These are phyloP conservation scores for Microdochium trichocladiopsis DNA, from an alignment of 2,329 filamentous ascomycete genomes.

Conservation along the genomic window DNA sequence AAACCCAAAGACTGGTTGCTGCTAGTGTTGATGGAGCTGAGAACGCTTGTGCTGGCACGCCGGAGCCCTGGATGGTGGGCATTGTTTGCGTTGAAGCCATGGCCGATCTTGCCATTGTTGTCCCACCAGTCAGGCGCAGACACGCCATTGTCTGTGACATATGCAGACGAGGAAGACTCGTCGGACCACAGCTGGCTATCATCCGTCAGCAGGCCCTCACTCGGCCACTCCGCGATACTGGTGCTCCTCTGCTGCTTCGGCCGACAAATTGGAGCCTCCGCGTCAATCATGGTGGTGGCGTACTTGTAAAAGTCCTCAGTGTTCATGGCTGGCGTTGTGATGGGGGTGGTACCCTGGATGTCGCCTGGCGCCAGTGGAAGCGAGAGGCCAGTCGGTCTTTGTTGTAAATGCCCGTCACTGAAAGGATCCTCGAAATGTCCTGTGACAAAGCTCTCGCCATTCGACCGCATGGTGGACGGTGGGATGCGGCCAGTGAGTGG, in stretches of 20 bases:
- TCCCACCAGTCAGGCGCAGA: conserved; percentile 18
- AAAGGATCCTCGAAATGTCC: conserved; percentile 23
- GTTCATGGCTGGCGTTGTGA: conserved; percentile 13
- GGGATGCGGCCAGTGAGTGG: conserved; percentile 19
- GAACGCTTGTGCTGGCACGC: conserved; percentile 11
- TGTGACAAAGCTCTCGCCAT: conserved; percentile 14
- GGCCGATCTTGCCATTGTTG: conserved; percentile 1
- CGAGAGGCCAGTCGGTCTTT: conserved; percentile 5
- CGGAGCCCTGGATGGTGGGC: not conserved
- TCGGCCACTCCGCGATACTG: conserved; percentile 23
- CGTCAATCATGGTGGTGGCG: conserved; percentile 6
- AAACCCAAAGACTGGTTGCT: conserved; percentile 5
- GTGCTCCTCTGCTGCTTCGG: conserved; percentile 12
- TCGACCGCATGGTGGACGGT: conserved; percentile 6
- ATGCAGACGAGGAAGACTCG: conserved; percentile 5
- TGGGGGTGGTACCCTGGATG: conserved; percentile 9
- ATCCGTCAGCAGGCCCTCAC: conserved; percentile 18
- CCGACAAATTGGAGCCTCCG: conserved; percentile 4
- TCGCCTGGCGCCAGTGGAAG: conserved; percentile 1
- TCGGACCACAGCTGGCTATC: conserved; percentile 7
- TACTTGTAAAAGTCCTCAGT: conserved; percentile 12
- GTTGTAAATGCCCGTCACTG: conserved; percentile 9
- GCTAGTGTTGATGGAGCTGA: conserved; percentile 2
- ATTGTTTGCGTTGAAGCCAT: not conserved
- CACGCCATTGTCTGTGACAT: conserved; percentile 10